Evolutionary conservation across 1,284 basidiomycete genomes (phyloP).

Genomic region (Apiotrichum gamsii): DNA sequence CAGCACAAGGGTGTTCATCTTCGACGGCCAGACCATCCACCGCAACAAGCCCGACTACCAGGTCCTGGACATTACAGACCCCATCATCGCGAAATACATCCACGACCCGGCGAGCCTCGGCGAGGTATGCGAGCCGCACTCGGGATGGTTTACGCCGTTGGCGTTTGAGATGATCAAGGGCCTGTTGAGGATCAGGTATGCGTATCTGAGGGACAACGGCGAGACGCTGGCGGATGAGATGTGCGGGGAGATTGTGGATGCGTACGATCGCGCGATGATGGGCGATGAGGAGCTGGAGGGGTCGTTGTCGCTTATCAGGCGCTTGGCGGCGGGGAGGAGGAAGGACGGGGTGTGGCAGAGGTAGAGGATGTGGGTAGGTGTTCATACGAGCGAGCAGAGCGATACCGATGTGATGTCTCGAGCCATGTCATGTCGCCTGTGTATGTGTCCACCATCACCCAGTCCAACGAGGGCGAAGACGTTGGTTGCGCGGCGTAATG

Average conservation of each 20-base stretch:
- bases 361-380: too few species aligned
- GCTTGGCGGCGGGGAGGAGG: not conserved
- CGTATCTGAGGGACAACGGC: constrained; percentile 60
- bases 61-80: constrained; percentile 82
- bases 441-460: too few species aligned
- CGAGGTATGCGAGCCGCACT: constrained; percentile 52
- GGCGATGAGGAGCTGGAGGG: constrained; percentile 12
- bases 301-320: constrained; percentile 9
- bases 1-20: constrained; percentile 60
- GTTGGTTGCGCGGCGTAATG: too few species aligned
- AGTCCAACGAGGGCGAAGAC: too few species aligned
- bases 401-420: too few species aligned
- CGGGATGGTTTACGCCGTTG: constrained; percentile 71
- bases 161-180: constrained; percentile 74
- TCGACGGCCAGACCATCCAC: constrained; percentile 73
- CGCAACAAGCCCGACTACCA: constrained; percentile 86
- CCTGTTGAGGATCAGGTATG: constrained; percentile 79
- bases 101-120: constrained; percentile 61
- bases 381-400: too few species aligned
- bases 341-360: too few species aligned
- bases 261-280: constrained; percentile 10
- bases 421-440: too few species aligned
- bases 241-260: constrained; percentile 9
- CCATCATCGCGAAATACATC: constrained; percentile 71
- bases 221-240: constrained; percentile 8